Evolutionary conservation across 2,329 filamentous ascomycete species (phyloP), one percentile per base, ranked within the genome.

Genomic region (Neoarthrinium moseri): DNA sequence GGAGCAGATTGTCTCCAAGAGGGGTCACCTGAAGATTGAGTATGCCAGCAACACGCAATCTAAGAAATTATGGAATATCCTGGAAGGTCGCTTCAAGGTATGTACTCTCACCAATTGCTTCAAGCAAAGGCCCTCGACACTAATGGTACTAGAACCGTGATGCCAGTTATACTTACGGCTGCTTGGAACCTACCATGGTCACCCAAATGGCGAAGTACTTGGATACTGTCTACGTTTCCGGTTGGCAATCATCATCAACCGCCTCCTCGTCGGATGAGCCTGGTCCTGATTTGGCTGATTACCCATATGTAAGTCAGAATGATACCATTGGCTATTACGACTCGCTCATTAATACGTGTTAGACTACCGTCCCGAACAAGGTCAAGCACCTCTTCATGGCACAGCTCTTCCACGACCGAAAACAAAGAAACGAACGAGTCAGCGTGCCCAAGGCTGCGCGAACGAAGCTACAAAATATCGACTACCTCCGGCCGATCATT

Each of bases 181-280:
- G 94, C 72, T 78, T 99, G 54, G 94, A 99, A 65, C 94, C 94
- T 10, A 96, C 95, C 46, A 96, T 96, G 89, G 81, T 99, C 66
- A 97, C 94, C 22, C 94, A 99, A 70, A 99, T 99, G 94, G 92
- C 92, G 60, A 96, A 97, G 72, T 97, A 95, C 69, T 80, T 99
- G 51, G 94, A 99, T 65, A 99, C 94, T 26, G 89, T 99, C 66
- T 99, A 99, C 68, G 94, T 99, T 51, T 97, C 94, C 45, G 94
- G 94, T 54, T 99, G 94, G 94, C 94, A 99, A 72, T 96, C 89
- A 54, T 97, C 92, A 2, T 96, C 91, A 20, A 99, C 94, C 6
- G 94, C 94, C 40, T 96, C 92, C 3, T 82, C 91, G 2, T 92
- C 91, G 6, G 91, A 99, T 60, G 94, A 99, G 75, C 94, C 94